Base-by-base conservation (phyloP, 2,329 filamentous ascomycete species). In the Pseudogymnoascus sp. region DNA sequence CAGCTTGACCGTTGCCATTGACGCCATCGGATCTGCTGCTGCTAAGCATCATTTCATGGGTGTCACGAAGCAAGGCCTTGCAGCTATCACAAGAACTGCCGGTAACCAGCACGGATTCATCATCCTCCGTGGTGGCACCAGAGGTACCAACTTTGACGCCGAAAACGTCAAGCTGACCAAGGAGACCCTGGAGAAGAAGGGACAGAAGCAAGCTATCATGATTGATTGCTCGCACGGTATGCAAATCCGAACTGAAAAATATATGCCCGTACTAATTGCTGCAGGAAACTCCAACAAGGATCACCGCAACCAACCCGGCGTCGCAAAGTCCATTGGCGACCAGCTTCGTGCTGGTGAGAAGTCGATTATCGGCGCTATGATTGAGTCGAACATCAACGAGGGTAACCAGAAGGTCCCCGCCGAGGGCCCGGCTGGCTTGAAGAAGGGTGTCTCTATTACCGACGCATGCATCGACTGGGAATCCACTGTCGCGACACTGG, bases 61-160 rank as follows among this genome's bases (percentile, higher is more conserved):
- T 76, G 94, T 99, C 59, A 99, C 94, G 33, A 99, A 99, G 82
- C 92, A 96, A 73, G 94, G 94, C 64, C 81, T 97, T 65, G 94
- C 93, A 52, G 92, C 94, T 65, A 97, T 99, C 70, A 96, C 92
- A 59, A 87, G 90, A 75, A 99, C 94, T 13, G 85, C 83, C 62
- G 94, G 94, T 61, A 99, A 99, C 75, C 89, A 96, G 77, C 91
- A 99, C 77, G 95, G 94, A 72, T 99, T 99, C 73, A 90, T 97
- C 60, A 97, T 99, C 72, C 82, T 99, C 64, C 86, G 94, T 65
- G 94, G 94, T 67, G 94, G 94, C 66, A 93, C 85, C 71, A 90
- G 86, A 76, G 94, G 94, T 10, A 92, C 94, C 68, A 99, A 99
- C 81, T 99, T 87, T 75, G 92, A 97, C 79, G 86, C 86, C 71